A percentile compares a stretch with the other conserved stretches of the same genome.
These are phyloP conservation scores for Pichia eremophila DNA, from an alignment of 805 yeast genomes.

Conservation along the genomic window DNA sequence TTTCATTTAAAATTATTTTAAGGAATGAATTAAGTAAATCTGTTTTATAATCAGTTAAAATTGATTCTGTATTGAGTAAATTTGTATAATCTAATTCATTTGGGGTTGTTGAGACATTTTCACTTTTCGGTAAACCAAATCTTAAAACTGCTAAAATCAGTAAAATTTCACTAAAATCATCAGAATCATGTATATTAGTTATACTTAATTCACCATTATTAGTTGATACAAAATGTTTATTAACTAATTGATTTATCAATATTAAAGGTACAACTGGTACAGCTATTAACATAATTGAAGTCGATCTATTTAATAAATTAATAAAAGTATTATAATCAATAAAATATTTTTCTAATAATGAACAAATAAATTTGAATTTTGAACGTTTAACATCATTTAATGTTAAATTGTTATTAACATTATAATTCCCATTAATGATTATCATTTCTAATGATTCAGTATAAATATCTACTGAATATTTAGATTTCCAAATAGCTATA, in stretches of 20 bases:
- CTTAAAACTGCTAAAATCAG: conserved; percentile 14
- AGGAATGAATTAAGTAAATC: conserved; percentile 15
- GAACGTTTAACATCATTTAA: neutral
- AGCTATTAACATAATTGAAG: neutral
- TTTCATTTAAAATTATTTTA: conserved; percentile 12
- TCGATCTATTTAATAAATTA: conserved; percentile 3
- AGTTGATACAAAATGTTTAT: conserved; percentile 7
- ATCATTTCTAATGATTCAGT: conserved; percentile 7
- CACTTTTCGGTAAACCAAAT: conserved; percentile 8
- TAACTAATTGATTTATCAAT: conserved; percentile 6
- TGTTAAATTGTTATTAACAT: neutral
- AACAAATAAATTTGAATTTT: conserved; percentile 6
- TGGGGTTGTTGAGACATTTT: conserved; percentile 1
- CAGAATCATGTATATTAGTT: conserved; percentile 6
- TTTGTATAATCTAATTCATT: conserved; percentile 4
- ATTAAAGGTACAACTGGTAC: conserved; percentile 14
- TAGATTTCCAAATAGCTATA: conserved; percentile 4
- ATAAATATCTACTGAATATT: conserved; percentile 6
- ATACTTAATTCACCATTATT: conserved; percentile 9
- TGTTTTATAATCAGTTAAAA: conserved; percentile 11
- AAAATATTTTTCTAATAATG: conserved; percentile 14
- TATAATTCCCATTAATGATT: conserved; percentile 2
- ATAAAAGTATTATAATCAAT: conserved; percentile 9
- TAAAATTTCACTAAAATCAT: conserved; percentile 17
- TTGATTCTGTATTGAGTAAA: conserved; percentile 4